Evolutionary conservation across 176 grass and related monocot genomes (phyloP), one percentile per base, ranked within the genome.

Genomic region (Rhipidocladum racemiflorum): DNA sequence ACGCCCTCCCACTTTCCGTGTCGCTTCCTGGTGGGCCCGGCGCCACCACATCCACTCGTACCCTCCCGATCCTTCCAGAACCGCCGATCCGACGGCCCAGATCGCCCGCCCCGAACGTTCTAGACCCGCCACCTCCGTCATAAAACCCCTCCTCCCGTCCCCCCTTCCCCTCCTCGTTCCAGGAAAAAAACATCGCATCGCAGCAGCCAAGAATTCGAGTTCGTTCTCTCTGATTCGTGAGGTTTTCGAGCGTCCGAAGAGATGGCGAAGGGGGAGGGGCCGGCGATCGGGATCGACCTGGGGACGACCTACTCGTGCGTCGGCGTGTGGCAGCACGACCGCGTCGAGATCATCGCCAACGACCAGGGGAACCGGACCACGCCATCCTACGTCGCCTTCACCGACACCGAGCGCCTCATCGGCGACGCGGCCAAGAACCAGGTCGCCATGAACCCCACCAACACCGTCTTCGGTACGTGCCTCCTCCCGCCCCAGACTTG

Each of bases 371-470:
- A 97, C 73, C 88, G 93, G 49, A 97, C 93, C 43, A 97, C 90
- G 44, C 93, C 90, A 44, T 93, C 93, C 24, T 93, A 97, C 66
- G 93, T 91, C 30, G 93, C 81, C 62, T 97, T 97, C 90, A 97
- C 93, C 68, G 93, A 93, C 81, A 85, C 86, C 75, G 93, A 97
- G 83, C 84, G 93, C 23, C 86, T 97, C 83, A 91, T 97, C 80
- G 90, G 93, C 64, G 90, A 97, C 27, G 90, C 93, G 1, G 93
- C 93, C 20, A 97, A 93, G 93, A 97, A 97, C 74, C 93, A 97
- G 93, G 93, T 97, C 83, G 93, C 93, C 88, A 96, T 96, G 93
- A 96, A 96, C 83, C 90, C 93, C 43, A 91, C 61, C 88, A 96
- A 96, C 84, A 96, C 93, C 64, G 93, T 96, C 51, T 96, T 97